Evolutionary conservation across 257 asterid genomes (phyloP).

Genomic region (Scutellaria baicalensis): DNA sequence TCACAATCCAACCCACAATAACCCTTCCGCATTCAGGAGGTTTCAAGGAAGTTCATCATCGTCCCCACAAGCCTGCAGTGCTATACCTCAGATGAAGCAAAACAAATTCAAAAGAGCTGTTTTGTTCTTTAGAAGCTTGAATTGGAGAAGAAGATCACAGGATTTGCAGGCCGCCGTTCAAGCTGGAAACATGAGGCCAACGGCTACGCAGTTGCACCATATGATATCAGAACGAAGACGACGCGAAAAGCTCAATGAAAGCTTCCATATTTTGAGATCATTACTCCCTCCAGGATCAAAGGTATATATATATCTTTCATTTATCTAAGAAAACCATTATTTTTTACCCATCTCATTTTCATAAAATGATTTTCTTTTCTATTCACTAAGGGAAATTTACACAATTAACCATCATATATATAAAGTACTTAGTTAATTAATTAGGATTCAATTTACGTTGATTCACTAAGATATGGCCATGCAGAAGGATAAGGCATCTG

Average conservation of each 20-base stretch:
- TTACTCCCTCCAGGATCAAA: conserved; percentile 72
- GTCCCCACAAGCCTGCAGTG: neutral
- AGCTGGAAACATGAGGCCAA: conserved; percentile 21
- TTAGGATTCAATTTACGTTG: neutral
- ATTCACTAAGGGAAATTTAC: too few relatives aligned
- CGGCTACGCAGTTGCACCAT: conserved; percentile 51
- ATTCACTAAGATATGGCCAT: neutral
- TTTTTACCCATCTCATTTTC: too few relatives aligned
- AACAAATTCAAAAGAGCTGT: conserved; percentile 46
- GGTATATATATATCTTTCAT: conserved; percentile 37
- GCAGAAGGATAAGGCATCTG: conserved; percentile 84
- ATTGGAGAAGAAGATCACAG: conserved; percentile 12
- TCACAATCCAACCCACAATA: neutral
- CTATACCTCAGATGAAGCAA: conserved; percentile 10
- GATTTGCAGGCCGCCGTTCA: conserved; percentile 19
- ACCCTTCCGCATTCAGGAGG: conserved; percentile 41
- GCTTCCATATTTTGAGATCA: conserved; percentile 59
- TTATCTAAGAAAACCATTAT: too few relatives aligned
- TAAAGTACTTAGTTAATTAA: too few relatives aligned
- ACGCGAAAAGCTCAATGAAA: conserved; percentile 58
- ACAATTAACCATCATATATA: too few relatives aligned
- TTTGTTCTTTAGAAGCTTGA: conserved; percentile 41
- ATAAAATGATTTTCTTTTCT: too few relatives aligned
- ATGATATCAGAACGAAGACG: conserved; percentile 69
- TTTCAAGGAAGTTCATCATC: conserved; percentile 16